Evolutionary conservation across 371 early-diverging fungal species (phyloP), one percentile per base, ranked within the genome.

Genomic region (Mucor plumbeus): DNA sequence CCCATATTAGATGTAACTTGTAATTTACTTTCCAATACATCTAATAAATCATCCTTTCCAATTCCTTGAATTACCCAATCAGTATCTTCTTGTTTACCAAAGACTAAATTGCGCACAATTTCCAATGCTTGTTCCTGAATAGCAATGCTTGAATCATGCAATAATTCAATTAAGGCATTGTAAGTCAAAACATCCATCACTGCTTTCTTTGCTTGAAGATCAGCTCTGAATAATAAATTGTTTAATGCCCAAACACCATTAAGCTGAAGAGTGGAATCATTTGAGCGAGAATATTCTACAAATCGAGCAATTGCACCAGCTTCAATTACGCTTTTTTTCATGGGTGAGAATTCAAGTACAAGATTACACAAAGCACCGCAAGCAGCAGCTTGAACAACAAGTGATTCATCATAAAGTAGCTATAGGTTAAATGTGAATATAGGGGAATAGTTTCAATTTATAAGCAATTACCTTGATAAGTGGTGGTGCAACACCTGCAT

Each of bases 221-320:
- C 89, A 3, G 94, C 91, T 57, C 87, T 85, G 73, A 79, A 95
- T 14, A 94, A 78, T 36, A 95, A 72, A 75, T 94, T 96, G 59
- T 94, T 94, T 56, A 96, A 72, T 3, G 93, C 92, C 95, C 95
- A 96, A 3, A 94, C 80, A 8, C 91, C 89, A 71, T 96, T 94
- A 41, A 92, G 68, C 55, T 91, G 81, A 10, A 94, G 72, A 31
- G 76, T 76, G 11, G 80, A 40, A 48, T 89, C 82, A 0, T 68
- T 71, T 6, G 82, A 85, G 19, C 77, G 75, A 3, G 89, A 82
- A 68, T 92, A 85, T 19, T 81, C 79, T 3, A 93, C 92, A 64
- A 96, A 84, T 15, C 83, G 81, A 40, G 87, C 84, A 14, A 96
- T 87, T 1, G 92, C 92, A 5, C 93, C 94, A 21, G 84, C 85